Base-by-base conservation (phyloP, 2,329 filamentous ascomycete species). In the Ilyonectria sp. region DNA sequence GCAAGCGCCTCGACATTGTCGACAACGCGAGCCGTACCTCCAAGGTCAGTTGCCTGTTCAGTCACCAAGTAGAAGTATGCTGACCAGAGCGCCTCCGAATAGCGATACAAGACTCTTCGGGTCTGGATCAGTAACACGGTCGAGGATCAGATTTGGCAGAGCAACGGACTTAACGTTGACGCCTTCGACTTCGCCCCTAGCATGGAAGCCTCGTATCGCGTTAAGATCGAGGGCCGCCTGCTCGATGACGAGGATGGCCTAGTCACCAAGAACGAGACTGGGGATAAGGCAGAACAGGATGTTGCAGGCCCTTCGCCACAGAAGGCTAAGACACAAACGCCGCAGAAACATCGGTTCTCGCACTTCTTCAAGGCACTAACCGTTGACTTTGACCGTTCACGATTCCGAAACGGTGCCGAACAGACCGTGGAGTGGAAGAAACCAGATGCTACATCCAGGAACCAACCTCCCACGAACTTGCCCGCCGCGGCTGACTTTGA, bases 111-210 rank as follows among this genome's bases (percentile, higher is more conserved):
- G 77, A 97, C 94, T 3, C 86, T 99, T 81, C 92, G 95, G 69
- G 89, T 99, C 70, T 98, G 94, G 94, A 91, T 99, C 76, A 95
- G 91, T 76, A 99, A 99, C 81, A 97, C 94, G 1, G 94, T 92
- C 37, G 94, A 98, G 80, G 94, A 96, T 77, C 96, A 99, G 82
- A 91, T 93, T 35, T 98, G 96, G 96, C 96, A 99, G 82, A 87
- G 86, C 44, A 89, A 86, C 74, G 86, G 85, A 46, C 84, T 92
- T 67, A 91, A 91, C 68, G 87, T 91, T 11, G 91, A 95, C 78
- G 89, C 89, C 40, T 96, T 96, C 71, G 94, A 97, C 77, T 95
- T 97, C 76, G 91, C 90, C 60, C 90, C 91, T 59, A 94, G 90
- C 70, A 87, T 89, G 72, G 92, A 94, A 74, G 92, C 94, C 2